Evolutionary conservation across 768 basidiomycete species (phyloP).

Genomic region (Hericium alpestre): DNA sequence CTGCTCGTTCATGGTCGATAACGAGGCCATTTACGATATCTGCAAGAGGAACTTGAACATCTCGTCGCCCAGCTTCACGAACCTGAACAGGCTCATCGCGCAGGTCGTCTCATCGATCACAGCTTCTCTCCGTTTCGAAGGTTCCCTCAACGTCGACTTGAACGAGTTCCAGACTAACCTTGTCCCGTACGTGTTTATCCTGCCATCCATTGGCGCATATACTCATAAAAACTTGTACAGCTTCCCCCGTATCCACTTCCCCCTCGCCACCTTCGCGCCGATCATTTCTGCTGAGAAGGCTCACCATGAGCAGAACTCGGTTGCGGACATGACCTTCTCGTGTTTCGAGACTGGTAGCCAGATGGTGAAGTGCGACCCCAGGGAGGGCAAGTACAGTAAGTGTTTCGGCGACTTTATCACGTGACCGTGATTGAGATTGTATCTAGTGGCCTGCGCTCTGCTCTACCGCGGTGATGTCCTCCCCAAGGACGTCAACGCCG

Average conservation of each 20-base stretch:
- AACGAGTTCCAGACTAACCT: slow-evolving; percentile 68
- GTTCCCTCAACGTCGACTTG: slow-evolving; percentile 56
- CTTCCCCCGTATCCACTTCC: slow-evolving; percentile 62
- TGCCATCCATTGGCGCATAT: background rate
- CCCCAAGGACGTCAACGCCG: slow-evolving; percentile 69
- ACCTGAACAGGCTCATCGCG: slow-evolving; percentile 58
- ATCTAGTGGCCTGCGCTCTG: slow-evolving; percentile 51
- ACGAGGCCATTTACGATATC: slow-evolving; percentile 63
- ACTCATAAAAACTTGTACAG: slow-evolving; percentile 14
- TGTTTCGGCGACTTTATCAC: background rate
- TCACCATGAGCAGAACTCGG: slow-evolving; percentile 60
- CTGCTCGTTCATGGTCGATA: slow-evolving; percentile 96
- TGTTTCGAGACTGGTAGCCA: slow-evolving; percentile 74
- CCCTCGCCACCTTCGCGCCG: slow-evolving; percentile 55
- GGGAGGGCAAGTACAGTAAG: slow-evolving; percentile 69
- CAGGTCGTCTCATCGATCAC: slow-evolving; percentile 45
- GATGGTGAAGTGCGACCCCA: slow-evolving; percentile 73
- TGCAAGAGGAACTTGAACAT: slow-evolving; percentile 49
- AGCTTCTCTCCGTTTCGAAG: slow-evolving; percentile 50
- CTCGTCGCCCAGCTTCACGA: slow-evolving; percentile 47
- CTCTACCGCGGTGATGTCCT: slow-evolving; percentile 72
- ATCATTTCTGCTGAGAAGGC: slow-evolving; percentile 56
- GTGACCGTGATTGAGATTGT: background rate
- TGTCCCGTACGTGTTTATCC: slow-evolving; percentile 33
- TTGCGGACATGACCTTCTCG: slow-evolving; percentile 60